A percentile compares a stretch with the other conserved stretches of the same genome.
Conservation (phyloP, 2,329 filamentous ascomycete genomes). For the Aspergillus sp. region DNA sequence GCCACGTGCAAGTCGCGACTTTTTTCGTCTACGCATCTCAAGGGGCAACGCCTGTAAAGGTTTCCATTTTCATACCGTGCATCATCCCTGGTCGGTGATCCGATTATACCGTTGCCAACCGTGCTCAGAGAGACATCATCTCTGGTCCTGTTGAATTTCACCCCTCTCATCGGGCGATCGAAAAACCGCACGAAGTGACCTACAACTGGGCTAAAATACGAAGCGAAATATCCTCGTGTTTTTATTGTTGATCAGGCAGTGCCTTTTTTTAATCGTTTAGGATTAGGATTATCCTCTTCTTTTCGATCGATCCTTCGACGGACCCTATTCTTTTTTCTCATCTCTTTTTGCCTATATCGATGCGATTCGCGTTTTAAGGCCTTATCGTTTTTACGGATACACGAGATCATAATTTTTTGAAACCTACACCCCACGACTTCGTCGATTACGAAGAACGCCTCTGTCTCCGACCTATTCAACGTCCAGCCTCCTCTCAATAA, state of each 20-base stretch:
- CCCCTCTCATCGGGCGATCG: background rate
- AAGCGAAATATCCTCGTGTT: background rate
- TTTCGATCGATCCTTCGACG: no score
- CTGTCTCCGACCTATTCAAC: conserved; percentile 1
- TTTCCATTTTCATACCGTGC: conserved; percentile 3
- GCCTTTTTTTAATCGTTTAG: conserved; percentile 3
- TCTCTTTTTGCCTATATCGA: conserved; percentile 3
- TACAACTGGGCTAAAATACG: background rate
- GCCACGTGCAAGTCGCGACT: conserved; percentile 24
- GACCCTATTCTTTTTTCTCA: conserved; percentile 6
- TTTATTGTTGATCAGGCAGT: conserved; percentile 10
- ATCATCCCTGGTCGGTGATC: conserved; percentile 2
- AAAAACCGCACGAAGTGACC: background rate
- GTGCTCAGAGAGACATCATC: background rate
- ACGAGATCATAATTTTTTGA: no score
- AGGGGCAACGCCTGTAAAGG: conserved; percentile 12
- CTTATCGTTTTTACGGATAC: no score
- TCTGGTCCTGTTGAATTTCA: background rate
- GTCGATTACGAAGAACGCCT: no score
- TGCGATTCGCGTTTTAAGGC: background rate
- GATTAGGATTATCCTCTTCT: no score
- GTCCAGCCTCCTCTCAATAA: background rate
- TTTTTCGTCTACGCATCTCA: conserved; percentile 11
- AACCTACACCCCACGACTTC: no score
- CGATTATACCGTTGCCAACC: no score